A percentile compares a stretch with the other conserved stretches of the same genome.
Conservation (phyloP, 1,139 yeast genomes). For the Scheffersomyces segobiensis region DNA sequence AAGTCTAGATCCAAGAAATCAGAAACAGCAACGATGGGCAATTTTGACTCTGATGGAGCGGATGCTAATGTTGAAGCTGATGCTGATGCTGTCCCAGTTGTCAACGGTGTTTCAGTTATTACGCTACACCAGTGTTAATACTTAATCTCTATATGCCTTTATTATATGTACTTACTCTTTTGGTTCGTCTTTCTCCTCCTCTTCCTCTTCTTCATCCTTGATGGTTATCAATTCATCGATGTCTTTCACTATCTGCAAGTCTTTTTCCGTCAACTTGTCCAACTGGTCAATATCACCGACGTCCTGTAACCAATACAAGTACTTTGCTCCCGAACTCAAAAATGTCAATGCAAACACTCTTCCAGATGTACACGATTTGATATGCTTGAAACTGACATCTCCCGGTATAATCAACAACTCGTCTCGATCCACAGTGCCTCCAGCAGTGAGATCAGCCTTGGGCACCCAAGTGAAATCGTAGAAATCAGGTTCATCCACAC, state of each 20-base stretch:
- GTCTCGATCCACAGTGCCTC: slow-evolving; percentile 49
- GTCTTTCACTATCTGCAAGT: slow-evolving; percentile 51
- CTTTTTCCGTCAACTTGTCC: slow-evolving; percentile 64
- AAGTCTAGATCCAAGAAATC: slow-evolving; percentile 43
- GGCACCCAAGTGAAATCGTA: slow-evolving; percentile 47
- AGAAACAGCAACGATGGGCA: slow-evolving; percentile 30
- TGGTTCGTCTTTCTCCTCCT: slow-evolving; percentile 36
- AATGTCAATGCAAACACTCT: slow-evolving; percentile 83
- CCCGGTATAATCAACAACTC: slow-evolving; percentile 88
- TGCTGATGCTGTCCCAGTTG: not conserved
- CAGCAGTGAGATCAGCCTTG: slow-evolving; percentile 26
- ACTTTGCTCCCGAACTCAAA: slow-evolving; percentile 79
- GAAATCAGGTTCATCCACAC: slow-evolving; percentile 53
- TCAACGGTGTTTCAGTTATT: not conserved
- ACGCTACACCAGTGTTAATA: not conserved
- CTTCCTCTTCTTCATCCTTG: slow-evolving; percentile 45
- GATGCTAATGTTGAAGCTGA: not conserved
- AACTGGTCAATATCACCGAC: slow-evolving; percentile 64
- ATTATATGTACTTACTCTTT: slow-evolving; percentile 9
- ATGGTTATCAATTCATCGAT: slow-evolving; percentile 54
- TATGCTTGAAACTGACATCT: slow-evolving; percentile 81
- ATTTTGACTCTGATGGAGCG: slow-evolving; percentile 1
- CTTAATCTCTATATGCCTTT: not conserved
- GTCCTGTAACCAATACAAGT: slow-evolving; percentile 91
- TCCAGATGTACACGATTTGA: slow-evolving; percentile 76